Conservation (phyloP, 2,329 filamentous ascomycete genomes). For the Diplodia intermedia region DNA sequence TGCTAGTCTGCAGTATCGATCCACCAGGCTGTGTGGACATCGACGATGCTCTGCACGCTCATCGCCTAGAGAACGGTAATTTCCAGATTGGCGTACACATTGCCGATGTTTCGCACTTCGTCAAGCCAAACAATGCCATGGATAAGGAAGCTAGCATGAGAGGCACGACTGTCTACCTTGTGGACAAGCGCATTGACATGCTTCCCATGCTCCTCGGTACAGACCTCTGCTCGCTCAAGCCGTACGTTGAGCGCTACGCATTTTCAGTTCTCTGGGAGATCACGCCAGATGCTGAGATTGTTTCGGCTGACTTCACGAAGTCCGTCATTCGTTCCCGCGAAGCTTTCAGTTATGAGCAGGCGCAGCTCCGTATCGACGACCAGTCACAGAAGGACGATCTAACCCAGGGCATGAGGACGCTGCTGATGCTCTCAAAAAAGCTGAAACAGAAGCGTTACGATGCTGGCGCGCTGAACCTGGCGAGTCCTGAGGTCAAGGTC, state of each 20-base stretch:
- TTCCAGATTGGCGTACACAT: slow-evolving; percentile 97
- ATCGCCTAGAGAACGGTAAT: slow-evolving; percentile 86
- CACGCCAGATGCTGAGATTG: slow-evolving; percentile 81
- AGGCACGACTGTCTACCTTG: slow-evolving; percentile 95
- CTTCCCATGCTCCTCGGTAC: slow-evolving; percentile 94
- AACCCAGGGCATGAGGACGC: slow-evolving; percentile 84
- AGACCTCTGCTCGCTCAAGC: slow-evolving; percentile 94
- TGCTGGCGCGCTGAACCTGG: slow-evolving; percentile 91
- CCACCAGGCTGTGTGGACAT: slow-evolving; percentile 97
- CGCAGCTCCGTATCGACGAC: slow-evolving; percentile 93
- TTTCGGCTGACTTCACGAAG: slow-evolving; percentile 89
- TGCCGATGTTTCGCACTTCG: slow-evolving; percentile 98
- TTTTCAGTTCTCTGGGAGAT: slow-evolving; percentile 75
- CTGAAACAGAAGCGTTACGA: slow-evolving; percentile 95
- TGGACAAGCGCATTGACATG: slow-evolving; percentile 99
- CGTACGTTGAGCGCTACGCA: slow-evolving; percentile 82
- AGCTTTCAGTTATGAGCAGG: slow-evolving; percentile 97
- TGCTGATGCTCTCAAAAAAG: slow-evolving; percentile 89
- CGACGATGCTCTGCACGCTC: slow-evolving; percentile 92
- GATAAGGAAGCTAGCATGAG: slow-evolving; percentile 92
- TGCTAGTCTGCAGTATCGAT: slow-evolving; percentile 96
- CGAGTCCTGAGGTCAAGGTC: slow-evolving; percentile 96
- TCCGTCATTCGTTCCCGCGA: slow-evolving; percentile 96
- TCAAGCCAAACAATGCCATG: slow-evolving; percentile 97
- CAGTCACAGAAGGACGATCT: slow-evolving; percentile 84